Evolutionary conservation across 768 basidiomycete species (phyloP).

Genomic region (Tulasnella sp.): DNA sequence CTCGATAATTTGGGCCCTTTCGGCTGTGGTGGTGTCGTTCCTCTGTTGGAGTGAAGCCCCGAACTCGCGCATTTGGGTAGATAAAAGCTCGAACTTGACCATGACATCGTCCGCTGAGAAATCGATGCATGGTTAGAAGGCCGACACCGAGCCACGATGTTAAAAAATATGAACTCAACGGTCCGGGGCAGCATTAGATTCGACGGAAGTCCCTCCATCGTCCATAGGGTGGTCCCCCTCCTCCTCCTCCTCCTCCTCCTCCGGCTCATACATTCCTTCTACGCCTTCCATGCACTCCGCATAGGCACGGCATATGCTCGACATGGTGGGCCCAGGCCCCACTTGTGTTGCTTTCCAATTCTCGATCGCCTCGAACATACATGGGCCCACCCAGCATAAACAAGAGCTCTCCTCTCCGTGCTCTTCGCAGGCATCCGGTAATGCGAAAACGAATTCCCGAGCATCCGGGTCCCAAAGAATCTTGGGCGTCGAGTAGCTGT

Average conservation of each 20-base stretch:
- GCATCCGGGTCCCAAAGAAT: background rate
- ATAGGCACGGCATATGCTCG: background rate
- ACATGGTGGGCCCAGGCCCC: background rate
- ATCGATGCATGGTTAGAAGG: too few species aligned
- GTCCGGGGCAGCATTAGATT: too few species aligned
- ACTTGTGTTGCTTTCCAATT: background rate
- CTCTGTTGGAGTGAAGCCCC: too few species aligned
- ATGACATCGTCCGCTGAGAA: too few species aligned
- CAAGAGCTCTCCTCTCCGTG: background rate
- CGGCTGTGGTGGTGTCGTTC: too few species aligned
- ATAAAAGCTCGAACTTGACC: too few species aligned
- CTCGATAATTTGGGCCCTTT: too few species aligned
- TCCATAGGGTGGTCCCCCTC: background rate
- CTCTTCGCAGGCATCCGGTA: background rate
- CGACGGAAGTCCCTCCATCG: too few species aligned
- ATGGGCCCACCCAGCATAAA: background rate
- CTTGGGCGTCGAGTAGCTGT: background rate
- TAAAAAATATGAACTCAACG: too few species aligned
- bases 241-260: background rate
- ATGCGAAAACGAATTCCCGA: background rate
- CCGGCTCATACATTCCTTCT: background rate
- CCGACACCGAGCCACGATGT: too few species aligned
- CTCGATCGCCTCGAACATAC: background rate
- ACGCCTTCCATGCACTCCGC: background rate
- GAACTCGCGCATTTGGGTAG: too few species aligned